These are phyloP conservation scores for Phialophora verrucosa DNA, from an alignment of 2,329 filamentous ascomycete genomes.

Conservation along the genomic window DNA sequence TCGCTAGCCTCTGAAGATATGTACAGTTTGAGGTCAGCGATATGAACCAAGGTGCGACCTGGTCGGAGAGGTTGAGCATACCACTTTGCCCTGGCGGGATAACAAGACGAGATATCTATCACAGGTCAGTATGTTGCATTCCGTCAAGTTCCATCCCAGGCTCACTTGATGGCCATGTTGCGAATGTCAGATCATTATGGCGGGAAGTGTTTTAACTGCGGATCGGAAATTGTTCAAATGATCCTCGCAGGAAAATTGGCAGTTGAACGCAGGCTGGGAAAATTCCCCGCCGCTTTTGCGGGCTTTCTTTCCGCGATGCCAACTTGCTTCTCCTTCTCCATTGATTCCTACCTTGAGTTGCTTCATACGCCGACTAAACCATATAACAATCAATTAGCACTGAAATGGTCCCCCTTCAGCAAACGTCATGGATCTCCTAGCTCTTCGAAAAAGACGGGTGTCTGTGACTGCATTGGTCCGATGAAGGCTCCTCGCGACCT, in stretches of 20 bases:
- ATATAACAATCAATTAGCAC: no score
- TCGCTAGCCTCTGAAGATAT: constrained; percentile 79
- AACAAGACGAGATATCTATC: constrained; percentile 93
- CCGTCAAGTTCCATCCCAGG: constrained; percentile 8
- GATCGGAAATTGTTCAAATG: background rate
- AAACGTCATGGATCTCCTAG: no score
- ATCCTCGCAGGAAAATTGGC: background rate
- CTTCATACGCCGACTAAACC: no score
- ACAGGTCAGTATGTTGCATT: constrained; percentile 27
- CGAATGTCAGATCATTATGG: constrained; percentile 5
- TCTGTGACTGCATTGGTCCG: no score
- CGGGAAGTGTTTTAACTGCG: background rate
- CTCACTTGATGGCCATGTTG: constrained; percentile 63
- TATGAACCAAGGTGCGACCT: constrained; percentile 46
- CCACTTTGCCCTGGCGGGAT: constrained; percentile 98
- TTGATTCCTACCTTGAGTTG: no score
- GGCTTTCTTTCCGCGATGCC: background rate
- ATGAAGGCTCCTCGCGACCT: no score
- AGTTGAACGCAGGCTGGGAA: background rate
- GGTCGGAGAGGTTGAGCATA: constrained; percentile 61
- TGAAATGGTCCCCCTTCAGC: no score
- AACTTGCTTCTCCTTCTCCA: no score
- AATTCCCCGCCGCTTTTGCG: background rate
- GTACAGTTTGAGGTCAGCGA: constrained; percentile 41
- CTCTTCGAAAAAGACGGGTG: no score